Evolutionary conservation across 805 yeast species (phyloP).

Genomic region (Candida silvatica): DNA sequence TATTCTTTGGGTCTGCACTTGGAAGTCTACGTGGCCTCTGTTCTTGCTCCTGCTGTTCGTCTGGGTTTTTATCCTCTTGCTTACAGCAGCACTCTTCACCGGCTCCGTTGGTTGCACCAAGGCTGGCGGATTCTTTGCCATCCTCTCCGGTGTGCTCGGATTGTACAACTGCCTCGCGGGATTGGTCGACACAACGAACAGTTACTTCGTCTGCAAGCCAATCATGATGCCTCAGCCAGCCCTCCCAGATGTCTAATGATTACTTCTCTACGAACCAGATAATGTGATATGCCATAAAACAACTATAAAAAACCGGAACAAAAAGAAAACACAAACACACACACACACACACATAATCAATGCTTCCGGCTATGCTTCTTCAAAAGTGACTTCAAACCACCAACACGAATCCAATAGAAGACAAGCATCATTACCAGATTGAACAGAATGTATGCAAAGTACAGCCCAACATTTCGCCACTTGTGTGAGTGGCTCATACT

Average conservation of each 20-base stretch:
- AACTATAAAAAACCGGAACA: no score
- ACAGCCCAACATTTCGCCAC: slow-evolving; percentile 64
- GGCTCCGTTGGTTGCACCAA: slow-evolving; percentile 23
- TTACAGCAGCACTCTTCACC: slow-evolving; percentile 36
- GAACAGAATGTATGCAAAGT: slow-evolving; percentile 47
- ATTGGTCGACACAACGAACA: slow-evolving; percentile 41
- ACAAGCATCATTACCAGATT: slow-evolving; percentile 25
- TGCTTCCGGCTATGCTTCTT: no score
- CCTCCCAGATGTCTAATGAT: no score
- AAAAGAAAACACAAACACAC: no score
- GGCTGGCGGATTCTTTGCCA: slow-evolving; percentile 43
- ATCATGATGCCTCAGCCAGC: slow-evolving; percentile 37
- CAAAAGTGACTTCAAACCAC: no score
- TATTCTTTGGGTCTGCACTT: slow-evolving; percentile 34
- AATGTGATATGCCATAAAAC: no score
- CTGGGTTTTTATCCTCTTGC: slow-evolving; percentile 35
- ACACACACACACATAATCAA: no score
- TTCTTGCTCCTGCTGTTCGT: slow-evolving; percentile 31
- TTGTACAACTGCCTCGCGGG: slow-evolving; percentile 42
- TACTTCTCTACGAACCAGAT: no score
- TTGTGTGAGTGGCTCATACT: slow-evolving; percentile 35
- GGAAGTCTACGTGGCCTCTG: slow-evolving; percentile 39
- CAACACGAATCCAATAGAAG: slow-evolving; percentile 11
- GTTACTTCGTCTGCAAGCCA: slow-evolving; percentile 46
- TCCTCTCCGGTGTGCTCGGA: slow-evolving; percentile 33